Conservation (phyloP, 2,329 filamentous ascomycete genomes). For the Colletotrichum sp. region DNA sequence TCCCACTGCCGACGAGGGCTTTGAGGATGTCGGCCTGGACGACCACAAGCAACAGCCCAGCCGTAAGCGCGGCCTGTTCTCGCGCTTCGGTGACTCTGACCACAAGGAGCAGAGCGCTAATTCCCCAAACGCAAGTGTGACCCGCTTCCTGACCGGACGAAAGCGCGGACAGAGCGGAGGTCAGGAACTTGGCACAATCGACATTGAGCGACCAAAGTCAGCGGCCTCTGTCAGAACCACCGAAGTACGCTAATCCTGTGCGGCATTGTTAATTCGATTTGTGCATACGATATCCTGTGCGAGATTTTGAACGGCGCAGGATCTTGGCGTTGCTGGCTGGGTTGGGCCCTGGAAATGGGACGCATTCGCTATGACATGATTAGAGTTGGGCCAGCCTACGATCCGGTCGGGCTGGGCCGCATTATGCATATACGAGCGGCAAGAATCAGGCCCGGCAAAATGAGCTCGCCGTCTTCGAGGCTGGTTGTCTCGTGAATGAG, state of each 20-base stretch:
- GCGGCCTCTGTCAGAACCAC: conserved; percentile 29
- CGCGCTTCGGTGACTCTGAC: conserved; percentile 73
- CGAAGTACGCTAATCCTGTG: conserved; percentile 17
- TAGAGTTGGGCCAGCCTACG: not conserved
- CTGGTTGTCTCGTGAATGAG: not conserved
- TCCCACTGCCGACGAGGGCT: conserved; percentile 75
- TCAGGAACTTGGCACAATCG: conserved; percentile 73
- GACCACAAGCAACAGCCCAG: conserved; percentile 59
- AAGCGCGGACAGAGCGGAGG: conserved; percentile 76
- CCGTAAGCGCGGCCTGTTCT: conserved; percentile 74
- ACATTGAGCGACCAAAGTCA: conserved; percentile 56
- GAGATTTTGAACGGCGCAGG: not conserved
- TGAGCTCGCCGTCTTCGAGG: not conserved
- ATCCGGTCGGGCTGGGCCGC: not conserved
- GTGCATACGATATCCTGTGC: not conserved
- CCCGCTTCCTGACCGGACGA: conserved; percentile 71
- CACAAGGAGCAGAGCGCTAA: conserved; percentile 37
- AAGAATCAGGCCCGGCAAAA: not conserved
- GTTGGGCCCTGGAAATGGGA: not conserved
- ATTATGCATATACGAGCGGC: conserved; percentile 14
- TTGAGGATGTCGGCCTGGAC: conserved; percentile 91
- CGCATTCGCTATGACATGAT: conserved; percentile 18
- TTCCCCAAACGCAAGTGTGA: conserved; percentile 40
- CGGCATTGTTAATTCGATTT: not conserved
- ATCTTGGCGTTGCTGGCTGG: conserved; percentile 9